Conservation (phyloP, 768 basidiomycete genomes). For the Exidia glandulosa region DNA sequence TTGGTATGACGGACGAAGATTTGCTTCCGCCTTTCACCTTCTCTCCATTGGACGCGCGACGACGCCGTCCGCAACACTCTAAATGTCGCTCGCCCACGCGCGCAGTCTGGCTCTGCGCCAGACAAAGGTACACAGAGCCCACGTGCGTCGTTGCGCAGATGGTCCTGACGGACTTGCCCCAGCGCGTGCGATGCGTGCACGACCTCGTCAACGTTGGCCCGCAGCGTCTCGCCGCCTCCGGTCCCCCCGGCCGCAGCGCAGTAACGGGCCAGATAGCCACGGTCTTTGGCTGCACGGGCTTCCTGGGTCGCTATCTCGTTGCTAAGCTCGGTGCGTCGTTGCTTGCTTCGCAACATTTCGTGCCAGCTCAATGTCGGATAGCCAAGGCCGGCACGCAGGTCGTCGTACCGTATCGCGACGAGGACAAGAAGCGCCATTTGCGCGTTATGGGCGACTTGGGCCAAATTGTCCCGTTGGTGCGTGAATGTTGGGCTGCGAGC, state of each 20-base stretch:
- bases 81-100: not conserved
- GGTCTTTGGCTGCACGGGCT: conserved; percentile 94
- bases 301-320: conserved; percentile 88
- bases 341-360: not conserved
- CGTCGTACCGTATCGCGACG: conserved; percentile 88
- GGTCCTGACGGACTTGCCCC: not conserved
- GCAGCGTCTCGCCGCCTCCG: conserved; percentile 64
- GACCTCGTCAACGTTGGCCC: conserved; percentile 52
- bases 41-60: not conserved
- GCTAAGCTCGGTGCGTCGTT: conserved; percentile 70
- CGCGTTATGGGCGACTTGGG: conserved; percentile 95
- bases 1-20: no score
- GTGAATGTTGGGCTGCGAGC: conserved; percentile 9
- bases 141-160: not conserved
- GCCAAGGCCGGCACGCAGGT: conserved; percentile 90
- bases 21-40: not conserved
- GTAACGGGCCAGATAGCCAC: conserved; percentile 88
- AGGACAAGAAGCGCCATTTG: conserved; percentile 82
- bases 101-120: not conserved
- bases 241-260: conserved; percentile 75
- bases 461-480: conserved; percentile 88
- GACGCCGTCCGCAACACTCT: not conserved
- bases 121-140: not conserved
- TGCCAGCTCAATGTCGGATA: conserved; percentile 15
- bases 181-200: conserved; percentile 49